Percentiles rank a stretch among this genome's conserved stretches.
Conservation (phyloP, 2,329 filamentous ascomycete species). For the Dothistroma pini region DNA sequence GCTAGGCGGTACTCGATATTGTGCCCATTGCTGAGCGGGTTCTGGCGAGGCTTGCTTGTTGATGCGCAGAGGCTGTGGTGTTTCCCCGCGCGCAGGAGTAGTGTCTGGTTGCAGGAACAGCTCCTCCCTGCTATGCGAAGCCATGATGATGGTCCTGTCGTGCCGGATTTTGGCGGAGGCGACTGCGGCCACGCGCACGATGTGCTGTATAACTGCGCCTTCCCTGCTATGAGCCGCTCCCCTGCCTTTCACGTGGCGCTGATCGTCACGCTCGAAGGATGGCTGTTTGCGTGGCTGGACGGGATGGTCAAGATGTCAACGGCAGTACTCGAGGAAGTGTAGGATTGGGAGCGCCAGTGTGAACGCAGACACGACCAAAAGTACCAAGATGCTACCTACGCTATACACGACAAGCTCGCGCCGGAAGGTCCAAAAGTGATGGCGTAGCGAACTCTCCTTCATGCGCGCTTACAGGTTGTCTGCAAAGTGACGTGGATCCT, state of each 20-base stretch:
- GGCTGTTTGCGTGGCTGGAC: background rate
- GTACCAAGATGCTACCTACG: background rate
- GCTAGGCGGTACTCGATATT: slow-evolving; percentile 31
- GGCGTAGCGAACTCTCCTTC: slow-evolving; percentile 2
- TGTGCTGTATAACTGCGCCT: background rate
- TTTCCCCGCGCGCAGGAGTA: slow-evolving; percentile 19
- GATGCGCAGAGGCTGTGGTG: slow-evolving; percentile 33
- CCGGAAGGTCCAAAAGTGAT: background rate
- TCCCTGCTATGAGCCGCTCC: slow-evolving; percentile 1
- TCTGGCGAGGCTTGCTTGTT: slow-evolving; percentile 30
- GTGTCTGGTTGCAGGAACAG: slow-evolving; percentile 22
- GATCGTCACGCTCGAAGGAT: background rate
- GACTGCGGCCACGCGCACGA: background rate
- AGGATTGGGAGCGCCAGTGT: background rate
- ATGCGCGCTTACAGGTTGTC: background rate
- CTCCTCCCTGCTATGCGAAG: slow-evolving; percentile 18
- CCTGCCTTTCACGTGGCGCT: slow-evolving; percentile 5
- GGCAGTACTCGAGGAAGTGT: background rate
- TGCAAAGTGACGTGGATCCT: slow-evolving; percentile 5
- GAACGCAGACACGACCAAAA: background rate
- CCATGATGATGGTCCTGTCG: slow-evolving; percentile 12
- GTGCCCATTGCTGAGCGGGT: slow-evolving; percentile 32
- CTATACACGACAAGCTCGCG: slow-evolving; percentile 2
- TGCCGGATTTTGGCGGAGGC: background rate
- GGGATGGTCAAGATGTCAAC: background rate